Evolutionary conservation across 1,284 basidiomycete species (phyloP), one percentile per base, ranked within the genome.

Genomic region (Sphaerobolus stellatus): DNA sequence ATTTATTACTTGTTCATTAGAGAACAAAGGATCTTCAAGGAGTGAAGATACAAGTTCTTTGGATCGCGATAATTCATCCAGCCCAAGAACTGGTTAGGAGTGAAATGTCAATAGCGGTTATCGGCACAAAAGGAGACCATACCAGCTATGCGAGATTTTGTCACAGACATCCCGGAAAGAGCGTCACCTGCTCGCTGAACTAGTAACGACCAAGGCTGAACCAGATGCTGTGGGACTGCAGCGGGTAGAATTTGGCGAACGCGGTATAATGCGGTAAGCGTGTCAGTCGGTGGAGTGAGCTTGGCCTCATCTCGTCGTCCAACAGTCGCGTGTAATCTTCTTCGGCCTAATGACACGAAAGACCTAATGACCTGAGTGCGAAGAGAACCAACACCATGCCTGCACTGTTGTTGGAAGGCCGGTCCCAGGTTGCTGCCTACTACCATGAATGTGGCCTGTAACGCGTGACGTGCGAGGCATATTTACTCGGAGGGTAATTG

Each of bases 1-100:
- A 44, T 47, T 64, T 58, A 56, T 68, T 70, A 80, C 80, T 14
- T 66, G 62, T 27, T 70, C 50, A 54, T 81, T 76, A 11, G 80
- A 79, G 2, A 75, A 73, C 57, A 90, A 78, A 9, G 86, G 86
- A 52, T 88, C 81, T 48, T 84, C 78, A n/a, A 90, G 69, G 18
- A 90, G 70, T 3, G 84, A 84, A 4, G 80, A 79, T n/a, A 90
- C 77, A 2, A 90, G 67, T 36, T 83, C 78, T 45, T 71, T 67
- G 7, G 81, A 73, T 36, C 71, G 72, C 16, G 83, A 74, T 65
- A 70, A 75, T 59, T 78, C 68, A 64, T 84, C 80, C 48, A 77
- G 62, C 7, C 79, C 78, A 61, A 76, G 81, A 5, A 88, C 86
- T 86, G 56, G 2, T 46, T 34, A 46, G 11, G 33, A 20, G 33